These are phyloP conservation scores for Pseudogymnoascus sp. DNA, from an alignment of 2,329 filamentous ascomycete species.

Conservation along the genomic window DNA sequence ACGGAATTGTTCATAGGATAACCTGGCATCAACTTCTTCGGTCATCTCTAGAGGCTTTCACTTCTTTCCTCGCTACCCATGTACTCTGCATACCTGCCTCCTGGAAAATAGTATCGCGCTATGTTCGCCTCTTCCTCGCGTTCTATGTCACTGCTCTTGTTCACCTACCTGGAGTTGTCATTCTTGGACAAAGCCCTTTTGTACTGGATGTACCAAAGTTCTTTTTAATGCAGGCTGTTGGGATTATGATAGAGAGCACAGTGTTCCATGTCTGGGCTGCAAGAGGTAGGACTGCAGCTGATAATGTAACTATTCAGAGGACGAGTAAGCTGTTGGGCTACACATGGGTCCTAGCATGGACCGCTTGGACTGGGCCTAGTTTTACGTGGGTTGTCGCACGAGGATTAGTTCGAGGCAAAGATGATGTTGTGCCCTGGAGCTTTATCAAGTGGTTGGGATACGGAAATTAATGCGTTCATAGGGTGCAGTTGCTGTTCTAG, in stretches of 20 bases:
- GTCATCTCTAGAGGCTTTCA: background rate
- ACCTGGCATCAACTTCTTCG: background rate
- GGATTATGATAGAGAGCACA: background rate
- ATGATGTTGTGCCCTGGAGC: constrained; percentile 2
- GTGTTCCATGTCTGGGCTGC: background rate
- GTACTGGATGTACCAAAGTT: background rate
- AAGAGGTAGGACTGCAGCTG: background rate
- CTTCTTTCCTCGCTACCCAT: background rate
- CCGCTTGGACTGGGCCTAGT: background rate
- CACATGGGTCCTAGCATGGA: background rate
- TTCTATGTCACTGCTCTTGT: background rate
- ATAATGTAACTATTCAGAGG: background rate
- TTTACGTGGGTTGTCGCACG: background rate
- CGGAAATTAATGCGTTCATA: background rate
- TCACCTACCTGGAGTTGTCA: background rate
- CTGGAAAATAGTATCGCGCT: background rate
- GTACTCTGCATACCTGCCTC: background rate
- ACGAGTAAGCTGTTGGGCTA: background rate
- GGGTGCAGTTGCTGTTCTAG: background rate
- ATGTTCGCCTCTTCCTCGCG: background rate
- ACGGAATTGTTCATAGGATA: background rate
- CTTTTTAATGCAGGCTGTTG: background rate
- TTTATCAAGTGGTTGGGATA: background rate
- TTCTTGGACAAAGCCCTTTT: background rate
- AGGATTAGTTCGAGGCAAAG: background rate